Conservation (phyloP, 805 yeast genomes). For the Candida nonsorbophila region DNA sequence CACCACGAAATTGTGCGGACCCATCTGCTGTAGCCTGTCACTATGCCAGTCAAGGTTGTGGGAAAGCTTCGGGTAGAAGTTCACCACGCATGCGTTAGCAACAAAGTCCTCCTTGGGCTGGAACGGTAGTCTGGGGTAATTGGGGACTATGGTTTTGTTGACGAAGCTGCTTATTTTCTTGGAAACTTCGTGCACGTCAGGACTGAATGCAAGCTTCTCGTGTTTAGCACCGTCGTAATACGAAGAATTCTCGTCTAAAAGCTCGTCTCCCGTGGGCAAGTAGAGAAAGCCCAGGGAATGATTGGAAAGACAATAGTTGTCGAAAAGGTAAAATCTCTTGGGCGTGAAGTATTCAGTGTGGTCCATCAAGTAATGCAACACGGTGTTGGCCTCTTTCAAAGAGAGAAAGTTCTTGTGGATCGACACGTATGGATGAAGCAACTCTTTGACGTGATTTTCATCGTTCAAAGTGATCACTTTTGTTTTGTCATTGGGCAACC, state of each 20-base stretch:
- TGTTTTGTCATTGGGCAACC: slow-evolving; percentile 3
- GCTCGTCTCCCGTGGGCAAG: slow-evolving; percentile 10
- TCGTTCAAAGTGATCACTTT: slow-evolving; percentile 40
- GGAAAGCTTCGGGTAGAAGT: slow-evolving; percentile 45
- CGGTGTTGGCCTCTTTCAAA: slow-evolving; percentile 36
- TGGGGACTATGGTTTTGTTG: slow-evolving; percentile 26
- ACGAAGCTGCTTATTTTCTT: slow-evolving; percentile 34
- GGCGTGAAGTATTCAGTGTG: slow-evolving; percentile 35
- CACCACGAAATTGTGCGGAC: slow-evolving; percentile 66
- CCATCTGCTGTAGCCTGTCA: slow-evolving; percentile 65
- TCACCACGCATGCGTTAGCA: slow-evolving; percentile 51
- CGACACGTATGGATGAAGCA: slow-evolving; percentile 45
- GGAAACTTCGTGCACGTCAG: slow-evolving; percentile 33
- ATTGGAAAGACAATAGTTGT: slow-evolving; percentile 54
- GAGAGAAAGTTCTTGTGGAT: slow-evolving; percentile 52
- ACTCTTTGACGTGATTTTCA: slow-evolving; percentile 44
- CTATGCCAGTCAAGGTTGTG: slow-evolving; percentile 70
- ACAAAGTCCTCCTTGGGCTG: slow-evolving; percentile 43
- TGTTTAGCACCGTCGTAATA: slow-evolving; percentile 41
- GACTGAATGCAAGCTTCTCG: slow-evolving; percentile 25
- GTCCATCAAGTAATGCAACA: slow-evolving; percentile 38
- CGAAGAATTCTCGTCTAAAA: slow-evolving; percentile 10
- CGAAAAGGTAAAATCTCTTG: slow-evolving; percentile 56
- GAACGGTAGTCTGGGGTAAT: slow-evolving; percentile 27
- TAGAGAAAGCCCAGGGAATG: slow-evolving; percentile 35